Percentiles rank a stretch among this genome's conserved stretches.
phyloP scores from a whole-genome alignment of 1,284 basidiomycete genomes.

The Amylostereum areolatum region DNA sequence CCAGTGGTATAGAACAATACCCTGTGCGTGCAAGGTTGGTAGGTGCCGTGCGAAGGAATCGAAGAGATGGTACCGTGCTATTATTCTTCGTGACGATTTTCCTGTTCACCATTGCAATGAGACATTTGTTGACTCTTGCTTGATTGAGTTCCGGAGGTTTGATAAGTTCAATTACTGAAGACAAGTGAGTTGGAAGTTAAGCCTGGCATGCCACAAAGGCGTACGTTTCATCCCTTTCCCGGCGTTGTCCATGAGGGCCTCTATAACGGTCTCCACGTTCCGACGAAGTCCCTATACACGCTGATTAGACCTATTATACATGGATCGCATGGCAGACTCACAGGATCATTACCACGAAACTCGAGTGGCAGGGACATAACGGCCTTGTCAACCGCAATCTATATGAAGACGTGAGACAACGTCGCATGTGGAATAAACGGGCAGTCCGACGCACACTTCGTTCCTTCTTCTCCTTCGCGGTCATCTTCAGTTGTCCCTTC shows the following conservation, averaged over 20 bases:
- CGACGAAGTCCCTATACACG: conserved; percentile 54
- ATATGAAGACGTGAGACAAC: neutral
- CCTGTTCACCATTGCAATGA: conserved; percentile 85
- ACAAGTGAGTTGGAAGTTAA: conserved; percentile 2
- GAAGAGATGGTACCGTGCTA: conserved; percentile 41
- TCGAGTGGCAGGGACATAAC: conserved; percentile 82
- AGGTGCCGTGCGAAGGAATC: neutral
- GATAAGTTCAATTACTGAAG: conserved; percentile 72
- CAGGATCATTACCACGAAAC: conserved; percentile 84
- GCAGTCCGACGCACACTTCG: conserved; percentile 45
- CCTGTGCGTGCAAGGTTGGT: conserved; percentile 24
- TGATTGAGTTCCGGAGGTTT: conserved; percentile 80
- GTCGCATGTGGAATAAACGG: neutral
- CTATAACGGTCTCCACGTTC: conserved; percentile 74
- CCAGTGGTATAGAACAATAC: conserved; percentile 44
- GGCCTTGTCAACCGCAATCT: conserved; percentile 68
- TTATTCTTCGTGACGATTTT: conserved; percentile 82
- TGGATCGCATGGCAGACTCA: conserved; percentile 29
- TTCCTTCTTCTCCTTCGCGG: conserved; percentile 79
- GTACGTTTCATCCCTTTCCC: conserved; percentile 51
- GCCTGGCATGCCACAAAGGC: conserved; percentile 14
- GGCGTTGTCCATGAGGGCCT: conserved; percentile 55
- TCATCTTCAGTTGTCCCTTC: conserved; percentile 64
- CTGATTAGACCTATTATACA: neutral
- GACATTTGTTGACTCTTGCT: conserved; percentile 87